These are phyloP conservation scores for Diutina rugosa DNA, from an alignment of 1,139 yeast genomes.

Conservation along the genomic window DNA sequence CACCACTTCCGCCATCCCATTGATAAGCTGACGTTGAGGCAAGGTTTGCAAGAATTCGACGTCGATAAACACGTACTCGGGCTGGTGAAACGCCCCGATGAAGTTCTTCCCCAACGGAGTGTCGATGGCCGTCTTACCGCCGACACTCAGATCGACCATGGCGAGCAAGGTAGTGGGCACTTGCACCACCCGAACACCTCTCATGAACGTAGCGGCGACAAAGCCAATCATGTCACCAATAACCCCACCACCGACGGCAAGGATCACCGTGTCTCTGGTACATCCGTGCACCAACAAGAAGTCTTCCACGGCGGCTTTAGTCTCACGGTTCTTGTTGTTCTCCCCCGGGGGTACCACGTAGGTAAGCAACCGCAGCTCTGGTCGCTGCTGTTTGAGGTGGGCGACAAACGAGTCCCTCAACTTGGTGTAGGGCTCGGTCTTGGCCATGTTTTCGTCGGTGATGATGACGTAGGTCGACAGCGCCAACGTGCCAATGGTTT, in stretches of 20 bases:
- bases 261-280: constrained; percentile 87
- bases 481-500: constrained; percentile 46
- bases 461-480: constrained; percentile 89
- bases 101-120: constrained; percentile 96
- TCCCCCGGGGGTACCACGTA: constrained; percentile 90
- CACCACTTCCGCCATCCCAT: constrained; percentile 97
- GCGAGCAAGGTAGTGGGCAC: constrained; percentile 88
- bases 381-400: constrained; percentile 16
- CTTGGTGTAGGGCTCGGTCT: constrained; percentile 45
- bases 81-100: constrained; percentile 97
- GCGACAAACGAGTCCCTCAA: constrained; percentile 21
- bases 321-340: constrained; percentile 72
- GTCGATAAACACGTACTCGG: constrained; percentile 78
- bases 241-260: constrained; percentile 98
- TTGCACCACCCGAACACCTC: constrained; percentile 92
- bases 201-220: constrained; percentile 97
- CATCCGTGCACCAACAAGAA: constrained; percentile 77
- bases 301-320: constrained; percentile 92
- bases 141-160: constrained; percentile 97
- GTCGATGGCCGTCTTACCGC: constrained; percentile 98
- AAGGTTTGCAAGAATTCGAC: constrained; percentile 76
- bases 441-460: constrained; percentile 73
- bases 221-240: constrained; percentile 99
- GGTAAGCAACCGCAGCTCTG: constrained; percentile 52
- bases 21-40: constrained; percentile 88